phyloP scores from a whole-genome alignment of 352 stramenopile species.

The Phytophthora sp. region DNA sequence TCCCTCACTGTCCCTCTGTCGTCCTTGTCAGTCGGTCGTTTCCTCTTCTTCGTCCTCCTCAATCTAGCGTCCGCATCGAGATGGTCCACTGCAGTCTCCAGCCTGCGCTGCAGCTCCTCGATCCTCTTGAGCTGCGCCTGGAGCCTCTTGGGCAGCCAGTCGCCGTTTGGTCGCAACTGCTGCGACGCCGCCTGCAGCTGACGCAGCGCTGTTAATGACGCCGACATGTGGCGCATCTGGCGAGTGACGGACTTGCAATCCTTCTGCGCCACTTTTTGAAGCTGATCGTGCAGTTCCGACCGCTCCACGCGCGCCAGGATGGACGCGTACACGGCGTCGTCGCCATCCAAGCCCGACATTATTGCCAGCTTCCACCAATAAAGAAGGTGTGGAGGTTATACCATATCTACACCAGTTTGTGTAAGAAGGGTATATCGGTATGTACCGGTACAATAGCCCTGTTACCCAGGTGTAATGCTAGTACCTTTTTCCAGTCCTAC shows the following conservation, averaged over 20 bases:
- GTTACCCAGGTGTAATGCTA: too few species aligned
- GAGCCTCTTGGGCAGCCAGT: constrained; percentile 19
- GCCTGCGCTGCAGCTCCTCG: constrained; percentile 8
- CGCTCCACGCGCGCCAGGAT: constrained; percentile 40
- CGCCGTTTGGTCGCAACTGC: constrained; percentile 29
- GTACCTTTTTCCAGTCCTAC: too few species aligned
- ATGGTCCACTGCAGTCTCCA: constrained; percentile 10
- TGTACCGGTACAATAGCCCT: too few species aligned
- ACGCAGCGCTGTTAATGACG: constrained; percentile 27
- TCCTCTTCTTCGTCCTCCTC: constrained; percentile 20
- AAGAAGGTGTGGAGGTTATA: background rate
- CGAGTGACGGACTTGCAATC: constrained; percentile 16
- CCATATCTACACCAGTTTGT: background rate
- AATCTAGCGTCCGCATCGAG: background rate
- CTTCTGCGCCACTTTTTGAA: constrained; percentile 18
- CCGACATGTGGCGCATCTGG: constrained; percentile 10
- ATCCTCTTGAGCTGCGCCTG: constrained; percentile 24
- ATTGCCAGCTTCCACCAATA: too few species aligned
- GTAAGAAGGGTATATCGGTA: constrained; percentile 1
- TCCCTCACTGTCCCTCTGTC: constrained; percentile 1
- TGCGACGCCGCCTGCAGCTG: constrained; percentile 35
- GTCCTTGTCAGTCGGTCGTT: constrained; percentile 1
- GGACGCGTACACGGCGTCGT: constrained; percentile 42
- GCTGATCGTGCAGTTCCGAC: constrained; percentile 30
- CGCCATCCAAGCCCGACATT: constrained; percentile 7